These are phyloP conservation scores for Lasiodiplodia citricola DNA, from an alignment of 2,329 filamentous ascomycete genomes.

Conservation along the genomic window DNA sequence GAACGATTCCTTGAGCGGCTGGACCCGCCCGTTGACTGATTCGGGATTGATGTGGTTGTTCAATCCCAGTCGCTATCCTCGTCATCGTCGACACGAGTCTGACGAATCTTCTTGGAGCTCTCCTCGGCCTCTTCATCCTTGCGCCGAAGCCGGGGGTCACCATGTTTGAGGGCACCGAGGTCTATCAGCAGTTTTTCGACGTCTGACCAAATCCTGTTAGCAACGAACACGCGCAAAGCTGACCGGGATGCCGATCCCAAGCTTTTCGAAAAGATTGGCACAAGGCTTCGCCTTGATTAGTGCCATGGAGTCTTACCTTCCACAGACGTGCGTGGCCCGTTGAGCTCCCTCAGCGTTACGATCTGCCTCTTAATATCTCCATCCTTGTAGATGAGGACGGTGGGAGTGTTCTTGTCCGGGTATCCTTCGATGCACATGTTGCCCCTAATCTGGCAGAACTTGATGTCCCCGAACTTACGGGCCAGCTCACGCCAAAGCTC, in stretches of 20 bases:
- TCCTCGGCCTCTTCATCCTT: conserved; percentile 62
- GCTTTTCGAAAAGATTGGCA: background rate
- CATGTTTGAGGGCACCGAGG: conserved; percentile 77
- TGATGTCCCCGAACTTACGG: conserved; percentile 86
- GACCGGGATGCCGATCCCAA: background rate
- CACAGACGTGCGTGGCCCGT: conserved; percentile 56
- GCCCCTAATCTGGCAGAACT: conserved; percentile 95
- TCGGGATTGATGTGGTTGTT: background rate
- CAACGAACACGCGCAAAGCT: background rate
- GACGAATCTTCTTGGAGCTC: conserved; percentile 60
- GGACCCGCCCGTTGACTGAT: background rate
- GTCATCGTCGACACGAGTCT: conserved; percentile 47
- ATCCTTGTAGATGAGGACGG: conserved; percentile 89
- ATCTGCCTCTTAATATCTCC: conserved; percentile 91
- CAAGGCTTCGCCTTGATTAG: background rate
- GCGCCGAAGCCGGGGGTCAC: conserved; percentile 76
- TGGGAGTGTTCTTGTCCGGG: conserved; percentile 92
- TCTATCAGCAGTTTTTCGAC: conserved; percentile 83
- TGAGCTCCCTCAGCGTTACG: conserved; percentile 82
- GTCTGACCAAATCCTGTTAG: conserved; percentile 51
- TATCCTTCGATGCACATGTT: conserved; percentile 96
- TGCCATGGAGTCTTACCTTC: conserved; percentile 31
- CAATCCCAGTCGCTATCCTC: conserved; percentile 68
- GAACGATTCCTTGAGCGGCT: background rate
- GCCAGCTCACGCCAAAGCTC: conserved; percentile 88